Evolutionary conservation across 768 basidiomycete genomes (phyloP), one percentile per base, ranked within the genome.

Genomic region (Suillus americanus): DNA sequence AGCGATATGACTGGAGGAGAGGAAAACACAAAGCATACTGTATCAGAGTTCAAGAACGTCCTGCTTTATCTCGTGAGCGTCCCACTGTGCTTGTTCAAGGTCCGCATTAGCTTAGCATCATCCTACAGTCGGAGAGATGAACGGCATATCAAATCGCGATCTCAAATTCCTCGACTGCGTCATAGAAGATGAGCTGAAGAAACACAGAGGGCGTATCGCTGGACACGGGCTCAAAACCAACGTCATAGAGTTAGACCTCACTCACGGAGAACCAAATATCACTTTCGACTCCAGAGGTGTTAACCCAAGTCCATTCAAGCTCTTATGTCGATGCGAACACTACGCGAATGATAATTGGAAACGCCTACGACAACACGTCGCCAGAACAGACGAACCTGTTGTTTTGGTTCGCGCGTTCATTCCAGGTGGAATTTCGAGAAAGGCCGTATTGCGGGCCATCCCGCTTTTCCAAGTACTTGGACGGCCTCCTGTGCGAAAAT

Each of bases 21-120:
- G 74, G 74, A n/a, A 71, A 62, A 48, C 74, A 74, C 64, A 74
- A 73, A 48, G 60, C 65, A 23, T 76, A 76, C 40, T 75, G 71
- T 46, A 63, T 40, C 2, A 60, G 66, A 3, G 23, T 75, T 40
- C 73, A 67, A 7, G 46, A 67, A 37, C 75, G 74, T 9, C 70
- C 57, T 45, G 28, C 60, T 5, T 69, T 54, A 33, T 66, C 68
- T 3, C 30, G 73, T 73, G 65, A 45, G 73, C 68, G 6, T 20
- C 50, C 0, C 30, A 23, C 18, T 30, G 14, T 61, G 3, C 2
- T 8, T 33, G 28, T 18, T 20, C 18, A 5, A 20, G 20, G 12
- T 30, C 20, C 37, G 9, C 10, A 8, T 51, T 23, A 16, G 51
- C 30, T 37, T 40, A 51, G 14, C 60, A 54, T 25, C 35, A 30